Evolutionary conservation across 805 yeast genomes (phyloP), one percentile per base, ranked within the genome.

Genomic region (Candida maltosa): DNA sequence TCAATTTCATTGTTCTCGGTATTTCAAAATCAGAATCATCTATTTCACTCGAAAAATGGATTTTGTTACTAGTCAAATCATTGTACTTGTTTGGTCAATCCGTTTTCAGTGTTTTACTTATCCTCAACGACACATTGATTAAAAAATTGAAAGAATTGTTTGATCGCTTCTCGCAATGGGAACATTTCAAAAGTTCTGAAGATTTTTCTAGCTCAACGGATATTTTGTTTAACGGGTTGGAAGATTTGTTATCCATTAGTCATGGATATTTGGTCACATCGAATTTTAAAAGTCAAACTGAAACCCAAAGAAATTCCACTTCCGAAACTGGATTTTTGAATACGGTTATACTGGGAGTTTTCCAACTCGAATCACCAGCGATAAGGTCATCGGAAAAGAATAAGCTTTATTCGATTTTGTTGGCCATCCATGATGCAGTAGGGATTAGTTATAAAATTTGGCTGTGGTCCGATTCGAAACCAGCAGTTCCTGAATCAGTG

Each of bases 291-390:
- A 34, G 38, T 23, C 45, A 41, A 16, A 26, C 23, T 29, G 58
- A 57, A 10, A 42, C 31, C 14, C 35, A 29, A 9, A 29, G 23
- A 17, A 18, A 26, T 14, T 26, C 35, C 6, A 27, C 27, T 11
- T 31, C 43, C 8, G 76, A 74, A 27, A 40, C 43, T 16, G 76
- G 87, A 15, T 74, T 81, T 57, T 67, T 84, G 32, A 82, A 82
- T 0, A 73, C 74, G 35, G 83, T 80, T 16, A 83, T 85, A 35
- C 84, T 82, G 42, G 93, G 93, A 2, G 94, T 85, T 0, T 83
- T 85, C 49, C 82, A 76, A 37, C 75, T 79, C 10, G 94, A 85
- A 43, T 69, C 85, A 1, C 83, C 83, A 1, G 64, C 68, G 38
- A 58, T 70, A 22, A 48, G 74, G 34, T 60, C 73, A 14, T 69